Percentiles rank a stretch among this genome's conserved stretches.
Evolutionary conservation across 2,329 filamentous ascomycete species (phyloP).

Genomic region (Uncinocarpus reesii): DNA sequence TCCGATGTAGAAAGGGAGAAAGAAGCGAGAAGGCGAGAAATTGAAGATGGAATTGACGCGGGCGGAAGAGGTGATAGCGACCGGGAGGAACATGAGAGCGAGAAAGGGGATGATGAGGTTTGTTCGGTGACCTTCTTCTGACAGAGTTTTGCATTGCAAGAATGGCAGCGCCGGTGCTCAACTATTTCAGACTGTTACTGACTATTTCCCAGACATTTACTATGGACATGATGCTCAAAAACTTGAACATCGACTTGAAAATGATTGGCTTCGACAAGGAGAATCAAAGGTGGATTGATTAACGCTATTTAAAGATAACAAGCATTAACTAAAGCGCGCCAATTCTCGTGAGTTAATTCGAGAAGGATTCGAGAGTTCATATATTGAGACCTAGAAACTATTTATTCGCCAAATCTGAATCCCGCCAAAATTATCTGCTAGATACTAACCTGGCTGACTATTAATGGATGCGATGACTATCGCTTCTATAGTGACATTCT

Average conservation of each 20-base stretch:
- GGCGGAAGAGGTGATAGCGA: constrained; percentile 23
- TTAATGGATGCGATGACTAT: too few species aligned
- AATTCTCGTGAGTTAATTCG: too few species aligned
- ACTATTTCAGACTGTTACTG: neutral
- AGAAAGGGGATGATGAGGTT: constrained; percentile 29
- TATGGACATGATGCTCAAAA: constrained; percentile 59
- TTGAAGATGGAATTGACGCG: constrained; percentile 28
- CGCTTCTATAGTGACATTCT: too few species aligned
- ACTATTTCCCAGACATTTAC: constrained; percentile 46
- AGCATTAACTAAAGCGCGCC: neutral
- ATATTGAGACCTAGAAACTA: too few species aligned
- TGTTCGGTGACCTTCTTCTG: constrained; percentile 29
- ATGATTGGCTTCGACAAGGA: constrained; percentile 54
- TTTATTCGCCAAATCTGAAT: too few species aligned
- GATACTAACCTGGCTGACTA: too few species aligned
- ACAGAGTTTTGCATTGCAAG: neutral
- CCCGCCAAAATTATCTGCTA: too few species aligned
- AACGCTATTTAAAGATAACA: neutral
- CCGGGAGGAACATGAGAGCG: constrained; percentile 24
- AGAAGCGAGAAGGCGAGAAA: constrained; percentile 30
- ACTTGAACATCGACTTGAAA: constrained; percentile 52
- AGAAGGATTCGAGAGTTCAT: too few species aligned
- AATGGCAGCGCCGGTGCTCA: too few species aligned
- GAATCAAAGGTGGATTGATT: constrained; percentile 49
- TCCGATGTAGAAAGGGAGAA: constrained; percentile 34